Conservation (phyloP, 129 eudicot genomes). For the Erigeron canadensis region DNA sequence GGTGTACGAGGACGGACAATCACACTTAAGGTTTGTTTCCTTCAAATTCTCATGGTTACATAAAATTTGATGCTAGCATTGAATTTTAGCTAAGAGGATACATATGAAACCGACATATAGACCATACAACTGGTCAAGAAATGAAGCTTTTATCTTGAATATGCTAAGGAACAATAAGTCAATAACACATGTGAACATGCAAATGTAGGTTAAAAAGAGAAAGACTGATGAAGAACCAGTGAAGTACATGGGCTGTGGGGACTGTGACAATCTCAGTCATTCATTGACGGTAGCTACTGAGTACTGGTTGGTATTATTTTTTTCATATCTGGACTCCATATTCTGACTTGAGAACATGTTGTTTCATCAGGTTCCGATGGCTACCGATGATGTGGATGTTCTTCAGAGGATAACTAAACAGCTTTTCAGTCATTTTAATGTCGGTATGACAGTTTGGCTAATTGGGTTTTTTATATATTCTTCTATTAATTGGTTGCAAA, state of each 20-base stretch:
- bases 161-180: background rate
- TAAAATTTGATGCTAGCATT: constrained; percentile 1
- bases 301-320: background rate
- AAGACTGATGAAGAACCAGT: constrained; percentile 74
- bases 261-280: constrained; percentile 88
- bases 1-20: constrained; percentile 75
- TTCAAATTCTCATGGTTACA: background rate
- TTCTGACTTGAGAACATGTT: constrained; percentile 11
- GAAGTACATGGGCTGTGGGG: constrained; percentile 92
- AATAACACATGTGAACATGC: constrained; percentile 14
- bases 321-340: constrained; percentile 4
- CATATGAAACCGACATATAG: constrained; percentile 6
- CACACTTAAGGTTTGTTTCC: constrained; percentile 66
- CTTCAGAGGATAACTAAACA: constrained; percentile 71
- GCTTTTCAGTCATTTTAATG: constrained; percentile 64
- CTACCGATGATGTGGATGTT: constrained; percentile 73
- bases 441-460: constrained; percentile 45
- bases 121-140: constrained; percentile 11
- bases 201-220: constrained; percentile 69
- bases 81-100: background rate
- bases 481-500: background rate
- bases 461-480: background rate
- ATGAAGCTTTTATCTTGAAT: background rate
- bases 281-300: constrained; percentile 61
- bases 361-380: constrained; percentile 70